phyloP scores from a whole-genome alignment of 257 asterid genomes.

The Fraxinus quadrangulata region DNA sequence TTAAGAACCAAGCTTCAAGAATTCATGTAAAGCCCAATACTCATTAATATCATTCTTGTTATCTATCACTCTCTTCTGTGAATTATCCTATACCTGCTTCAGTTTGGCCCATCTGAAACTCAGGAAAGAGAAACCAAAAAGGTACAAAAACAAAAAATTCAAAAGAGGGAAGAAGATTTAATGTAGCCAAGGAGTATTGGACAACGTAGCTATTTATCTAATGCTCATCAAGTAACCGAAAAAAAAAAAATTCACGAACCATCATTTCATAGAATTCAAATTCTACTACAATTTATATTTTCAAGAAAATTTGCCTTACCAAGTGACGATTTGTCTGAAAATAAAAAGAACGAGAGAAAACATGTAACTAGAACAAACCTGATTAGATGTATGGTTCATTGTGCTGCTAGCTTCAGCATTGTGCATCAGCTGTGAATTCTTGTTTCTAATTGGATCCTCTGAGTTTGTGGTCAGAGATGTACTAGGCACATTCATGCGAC shows the following conservation, averaged over 20 bases:
- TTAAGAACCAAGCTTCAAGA: not conserved
- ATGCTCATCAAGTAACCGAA: not conserved
- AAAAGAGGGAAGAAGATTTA: not conserved
- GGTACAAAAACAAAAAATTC: not conserved
- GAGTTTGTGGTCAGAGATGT: slow-evolving; percentile 38
- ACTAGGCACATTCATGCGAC: slow-evolving; percentile 35
- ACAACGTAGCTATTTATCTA: not conserved
- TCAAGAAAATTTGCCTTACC: slow-evolving; percentile 3
- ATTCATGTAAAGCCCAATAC: not conserved
- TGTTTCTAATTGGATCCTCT: slow-evolving; percentile 29
- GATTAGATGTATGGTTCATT: slow-evolving; percentile 35
- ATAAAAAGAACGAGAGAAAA: not conserved
- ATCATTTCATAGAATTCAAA: not conserved
- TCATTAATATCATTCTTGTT: not conserved
- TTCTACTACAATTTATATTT: not conserved
- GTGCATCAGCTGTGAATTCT: slow-evolving; percentile 31
- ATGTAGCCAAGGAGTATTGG: slow-evolving; percentile 3
- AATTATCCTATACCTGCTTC: not conserved
- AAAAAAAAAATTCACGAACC: not conserved
- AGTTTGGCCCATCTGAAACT: not conserved
- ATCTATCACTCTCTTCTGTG: not conserved
- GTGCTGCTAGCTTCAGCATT: slow-evolving; percentile 47
- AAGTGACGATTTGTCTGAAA: not conserved
- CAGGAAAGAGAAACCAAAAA: not conserved
- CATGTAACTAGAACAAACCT: slow-evolving; percentile 47